Conservation (phyloP, 768 basidiomycete species). For the Sutorius australiensis region DNA sequence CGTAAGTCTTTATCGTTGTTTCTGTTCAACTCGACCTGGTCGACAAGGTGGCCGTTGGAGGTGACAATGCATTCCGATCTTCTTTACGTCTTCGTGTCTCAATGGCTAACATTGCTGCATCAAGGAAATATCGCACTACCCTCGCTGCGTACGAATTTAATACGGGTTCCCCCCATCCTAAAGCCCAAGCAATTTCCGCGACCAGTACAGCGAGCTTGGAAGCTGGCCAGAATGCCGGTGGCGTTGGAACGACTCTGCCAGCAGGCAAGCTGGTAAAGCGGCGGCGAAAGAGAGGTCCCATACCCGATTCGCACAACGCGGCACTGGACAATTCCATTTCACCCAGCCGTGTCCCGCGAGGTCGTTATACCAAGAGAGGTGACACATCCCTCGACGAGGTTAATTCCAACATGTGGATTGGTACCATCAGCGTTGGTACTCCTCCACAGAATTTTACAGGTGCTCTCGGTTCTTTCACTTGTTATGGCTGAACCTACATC, state of each 20-base stretch:
- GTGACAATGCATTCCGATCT: neutral
- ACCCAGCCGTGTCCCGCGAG: neutral
- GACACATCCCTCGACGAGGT: conserved; percentile 36
- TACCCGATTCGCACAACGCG: neutral
- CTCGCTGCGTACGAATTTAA: conserved; percentile 44
- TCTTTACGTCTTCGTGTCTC: neutral
- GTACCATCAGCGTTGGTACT: conserved; percentile 44
- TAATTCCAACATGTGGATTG: conserved; percentile 42
- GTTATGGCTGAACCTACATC: neutral
- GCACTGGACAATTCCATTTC: neutral
- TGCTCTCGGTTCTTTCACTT: conserved; percentile 13
- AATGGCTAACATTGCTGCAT: neutral
- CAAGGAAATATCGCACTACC: conserved; percentile 43
- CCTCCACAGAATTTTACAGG: conserved; percentile 43
- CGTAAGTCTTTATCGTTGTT: conserved; percentile 15
- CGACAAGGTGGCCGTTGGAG: neutral
- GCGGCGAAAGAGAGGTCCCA: conserved; percentile 2
- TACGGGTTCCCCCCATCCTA: conserved; percentile 40
- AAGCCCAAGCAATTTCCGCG: conserved; percentile 13
- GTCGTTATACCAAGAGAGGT: conserved; percentile 25
- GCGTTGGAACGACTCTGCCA: neutral
- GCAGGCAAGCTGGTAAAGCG: conserved; percentile 4
- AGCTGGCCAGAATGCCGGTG: neutral
- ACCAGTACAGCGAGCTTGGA: neutral
- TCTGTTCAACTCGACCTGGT: neutral